These are phyloP conservation scores for Ophiostoma himal-ulmi DNA, from an alignment of 2,329 filamentous ascomycete genomes.

Conservation along the genomic window DNA sequence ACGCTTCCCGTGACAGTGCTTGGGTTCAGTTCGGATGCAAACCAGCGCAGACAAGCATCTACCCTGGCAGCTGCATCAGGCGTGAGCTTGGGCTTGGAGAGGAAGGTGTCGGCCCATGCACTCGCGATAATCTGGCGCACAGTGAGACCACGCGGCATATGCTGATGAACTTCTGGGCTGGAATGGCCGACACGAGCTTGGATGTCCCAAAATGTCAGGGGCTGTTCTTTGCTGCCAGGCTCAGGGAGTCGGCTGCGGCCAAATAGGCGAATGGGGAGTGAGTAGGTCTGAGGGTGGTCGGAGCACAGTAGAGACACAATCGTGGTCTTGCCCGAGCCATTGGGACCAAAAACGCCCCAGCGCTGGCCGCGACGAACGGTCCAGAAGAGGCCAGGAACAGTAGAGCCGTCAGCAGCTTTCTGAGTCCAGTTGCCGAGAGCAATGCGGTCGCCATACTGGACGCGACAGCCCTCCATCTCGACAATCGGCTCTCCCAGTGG, in stretches of 20 bases:
- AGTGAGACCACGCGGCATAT: constrained; percentile 75
- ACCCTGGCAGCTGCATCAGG: constrained; percentile 53
- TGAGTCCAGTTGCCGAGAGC: constrained; percentile 78
- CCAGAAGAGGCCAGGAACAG: constrained; percentile 67
- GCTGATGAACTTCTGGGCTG: constrained; percentile 86
- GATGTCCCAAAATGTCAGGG: constrained; percentile 87
- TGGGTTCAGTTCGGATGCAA: constrained; percentile 70
- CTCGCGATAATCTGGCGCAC: constrained; percentile 72
- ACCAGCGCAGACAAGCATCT: constrained; percentile 67
- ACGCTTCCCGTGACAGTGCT: constrained; percentile 23
- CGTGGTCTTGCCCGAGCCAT: constrained; percentile 94
- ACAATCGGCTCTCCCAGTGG: constrained; percentile 63
- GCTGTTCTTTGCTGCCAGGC: constrained; percentile 44
- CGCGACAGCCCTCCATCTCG: constrained; percentile 78
- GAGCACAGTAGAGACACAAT: constrained; percentile 88
- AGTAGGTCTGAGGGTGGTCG: constrained; percentile 92
- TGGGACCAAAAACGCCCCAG: constrained; percentile 89
- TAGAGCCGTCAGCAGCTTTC: constrained; percentile 44
- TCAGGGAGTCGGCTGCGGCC: constrained; percentile 73
- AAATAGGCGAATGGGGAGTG: constrained; percentile 79
- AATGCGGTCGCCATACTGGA: constrained; percentile 71
- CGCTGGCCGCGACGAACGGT: constrained; percentile 74
- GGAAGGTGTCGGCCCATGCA: constrained; percentile 86
- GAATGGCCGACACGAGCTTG: constrained; percentile 87
- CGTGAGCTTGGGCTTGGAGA: constrained; percentile 61